These are phyloP conservation scores for Fusarium longipes DNA, from an alignment of 2,329 filamentous ascomycete genomes.

Conservation along the genomic window DNA sequence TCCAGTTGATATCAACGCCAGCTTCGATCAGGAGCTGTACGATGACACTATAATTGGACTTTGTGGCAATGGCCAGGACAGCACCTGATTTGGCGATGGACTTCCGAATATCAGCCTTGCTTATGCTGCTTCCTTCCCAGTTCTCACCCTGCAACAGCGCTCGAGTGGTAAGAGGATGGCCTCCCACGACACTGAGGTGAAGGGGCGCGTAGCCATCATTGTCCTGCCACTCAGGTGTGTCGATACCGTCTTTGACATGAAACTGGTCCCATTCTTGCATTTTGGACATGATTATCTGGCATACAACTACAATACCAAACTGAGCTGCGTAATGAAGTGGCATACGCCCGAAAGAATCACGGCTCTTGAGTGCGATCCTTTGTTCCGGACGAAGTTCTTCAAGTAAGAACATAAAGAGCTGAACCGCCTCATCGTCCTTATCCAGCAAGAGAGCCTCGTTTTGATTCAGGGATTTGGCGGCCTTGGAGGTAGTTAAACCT, in stretches of 20 bases:
- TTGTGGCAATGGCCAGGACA: slow-evolving; percentile 88
- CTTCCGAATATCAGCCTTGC: slow-evolving; percentile 73
- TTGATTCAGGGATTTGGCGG: slow-evolving; percentile 69
- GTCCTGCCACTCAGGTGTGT: slow-evolving; percentile 90
- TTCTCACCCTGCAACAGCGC: slow-evolving; percentile 83
- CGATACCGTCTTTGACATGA: slow-evolving; percentile 84
- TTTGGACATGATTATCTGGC: slow-evolving; percentile 84
- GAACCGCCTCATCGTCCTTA: slow-evolving; percentile 79
- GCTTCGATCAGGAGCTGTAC: slow-evolving; percentile 89
- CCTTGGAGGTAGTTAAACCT: slow-evolving; percentile 72
- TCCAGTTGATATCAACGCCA: slow-evolving; percentile 92
- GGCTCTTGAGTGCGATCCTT: slow-evolving; percentile 71
- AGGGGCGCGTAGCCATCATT: slow-evolving; percentile 90
- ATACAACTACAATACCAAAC: slow-evolving; percentile 93
- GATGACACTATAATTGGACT: slow-evolving; percentile 85
- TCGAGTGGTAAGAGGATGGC: slow-evolving; percentile 87
- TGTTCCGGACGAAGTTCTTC: slow-evolving; percentile 76
- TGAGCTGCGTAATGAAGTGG: slow-evolving; percentile 95
- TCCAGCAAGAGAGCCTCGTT: slow-evolving; percentile 75
- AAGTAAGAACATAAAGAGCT: slow-evolving; percentile 71
- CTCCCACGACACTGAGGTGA: slow-evolving; percentile 91
- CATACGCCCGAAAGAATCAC: slow-evolving; percentile 83
- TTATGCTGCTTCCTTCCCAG: slow-evolving; percentile 72
- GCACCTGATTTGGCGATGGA: slow-evolving; percentile 84
- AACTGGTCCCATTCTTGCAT: slow-evolving; percentile 93